Base-by-base conservation (phyloP, 371 early-diverging fungal genomes). In the Lichtheimia ramosa region DNA sequence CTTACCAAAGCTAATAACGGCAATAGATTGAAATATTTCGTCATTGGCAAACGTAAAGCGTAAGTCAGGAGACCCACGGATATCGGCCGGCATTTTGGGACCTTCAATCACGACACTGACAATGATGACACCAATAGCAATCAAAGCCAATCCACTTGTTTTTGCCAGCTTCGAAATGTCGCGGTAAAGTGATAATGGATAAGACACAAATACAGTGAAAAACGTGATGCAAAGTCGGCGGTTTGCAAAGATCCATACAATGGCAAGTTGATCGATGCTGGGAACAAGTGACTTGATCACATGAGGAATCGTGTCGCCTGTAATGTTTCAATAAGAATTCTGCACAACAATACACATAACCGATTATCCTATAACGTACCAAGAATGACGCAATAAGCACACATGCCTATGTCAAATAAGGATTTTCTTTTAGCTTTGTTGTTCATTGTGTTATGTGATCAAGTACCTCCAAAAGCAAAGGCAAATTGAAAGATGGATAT, bases 1-100 rank as follows among this genome's bases (percentile, higher is more conserved):
- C 64, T 64, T 77, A 88, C 88, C 92, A 79, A 92, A 92, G 59
- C 90, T 89, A 18, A 92, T 91, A 8, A 92, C 90, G 6, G 89
- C 92, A 57, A 91, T 84, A 0, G 91, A 86, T 64, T 92, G 90
- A 60, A 90, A 87, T 20, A 89, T 58, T 48, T 86, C 86, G 48
- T 83, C 71, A 25, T 84, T 82, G 7, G 81, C 69, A 50, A 84
- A 73, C 0, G 74, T 73, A 71, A 80, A 82, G 14, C 74, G 77
- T 3, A 64, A 54, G 3, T 71, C 74, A 0, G 77, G 74, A 8
- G 68, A 72, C 0, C 89, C 89, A 59, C 83, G 75, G 16, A 83
- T 66, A 39, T 79, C 77, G 7, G 62, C 28, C 3, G 83, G 70
- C 41, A 82, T 81, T 52, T 73, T 72, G 4, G 92, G 90, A 3